A percentile compares a stretch with the other conserved stretches of the same genome.
These are phyloP conservation scores for Biscogniauxia sp. DNA, from an alignment of 2,329 filamentous ascomycete genomes.

Conservation along the genomic window DNA sequence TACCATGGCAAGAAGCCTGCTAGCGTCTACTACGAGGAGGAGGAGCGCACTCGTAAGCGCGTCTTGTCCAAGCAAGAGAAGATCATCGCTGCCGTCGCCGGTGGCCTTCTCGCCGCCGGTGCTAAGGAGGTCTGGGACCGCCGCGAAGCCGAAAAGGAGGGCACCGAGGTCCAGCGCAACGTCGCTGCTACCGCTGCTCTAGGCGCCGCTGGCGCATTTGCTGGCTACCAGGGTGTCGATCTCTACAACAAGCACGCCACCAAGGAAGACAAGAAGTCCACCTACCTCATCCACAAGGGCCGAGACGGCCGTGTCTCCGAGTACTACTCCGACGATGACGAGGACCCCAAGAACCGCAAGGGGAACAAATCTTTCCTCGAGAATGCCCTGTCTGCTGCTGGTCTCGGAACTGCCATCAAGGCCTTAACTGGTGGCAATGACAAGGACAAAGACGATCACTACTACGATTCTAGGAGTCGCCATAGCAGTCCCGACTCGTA, in stretches of 20 bases:
- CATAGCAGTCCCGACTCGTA: slow-evolving; percentile 49
- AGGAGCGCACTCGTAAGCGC: slow-evolving; percentile 50
- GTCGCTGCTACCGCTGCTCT: slow-evolving; percentile 58
- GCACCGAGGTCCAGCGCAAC: slow-evolving; percentile 53
- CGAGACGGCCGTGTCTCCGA: slow-evolving; percentile 51
- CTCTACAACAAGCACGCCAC: slow-evolving; percentile 58
- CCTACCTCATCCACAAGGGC: slow-evolving; percentile 51
- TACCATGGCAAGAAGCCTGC: slow-evolving; percentile 50
- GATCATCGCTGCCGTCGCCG: slow-evolving; percentile 64
- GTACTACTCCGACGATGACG: slow-evolving; percentile 59
- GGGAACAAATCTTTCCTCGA: slow-evolving; percentile 64
- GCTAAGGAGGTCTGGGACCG: slow-evolving; percentile 67
- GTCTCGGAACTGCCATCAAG: slow-evolving; percentile 60
- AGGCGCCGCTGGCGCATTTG: slow-evolving; percentile 62
- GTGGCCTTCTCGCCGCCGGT: slow-evolving; percentile 62
- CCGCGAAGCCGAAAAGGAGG: slow-evolving; percentile 53
- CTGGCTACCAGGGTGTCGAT: slow-evolving; percentile 62
- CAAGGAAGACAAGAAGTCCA: slow-evolving; percentile 55
- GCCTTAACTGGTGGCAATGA: slow-evolving; percentile 51
- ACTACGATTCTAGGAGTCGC: slow-evolving; percentile 36
- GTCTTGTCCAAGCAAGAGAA: slow-evolving; percentile 62
- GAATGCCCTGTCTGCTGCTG: slow-evolving; percentile 60
- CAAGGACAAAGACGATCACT: slow-evolving; percentile 41
- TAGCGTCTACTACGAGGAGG: slow-evolving; percentile 56
- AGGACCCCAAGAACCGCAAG: slow-evolving; percentile 54